These are phyloP conservation scores for Viola pubescens DNA, from an alignment of 441 rosid species.

Conservation along the genomic window DNA sequence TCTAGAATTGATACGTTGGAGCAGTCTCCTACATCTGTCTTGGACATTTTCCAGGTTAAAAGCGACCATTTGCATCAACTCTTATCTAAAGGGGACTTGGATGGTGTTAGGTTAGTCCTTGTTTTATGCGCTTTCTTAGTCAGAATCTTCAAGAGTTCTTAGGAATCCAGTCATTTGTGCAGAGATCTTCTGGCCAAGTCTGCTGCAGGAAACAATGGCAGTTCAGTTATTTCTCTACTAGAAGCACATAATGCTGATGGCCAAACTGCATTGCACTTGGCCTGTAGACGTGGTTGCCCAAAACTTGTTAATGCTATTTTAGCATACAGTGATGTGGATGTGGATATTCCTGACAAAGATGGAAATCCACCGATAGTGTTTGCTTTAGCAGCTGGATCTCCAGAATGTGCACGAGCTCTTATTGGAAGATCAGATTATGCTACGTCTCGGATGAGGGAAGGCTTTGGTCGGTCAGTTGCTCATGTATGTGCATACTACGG, in stretches of 20 bases:
- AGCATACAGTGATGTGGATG: constrained; percentile 62
- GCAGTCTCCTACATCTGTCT: constrained; percentile 36
- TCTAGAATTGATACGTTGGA: constrained; percentile 53
- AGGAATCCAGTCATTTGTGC: constrained; percentile 16
- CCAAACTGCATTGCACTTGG: constrained; percentile 94
- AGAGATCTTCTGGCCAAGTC: constrained; percentile 79
- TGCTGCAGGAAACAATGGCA: constrained; percentile 44
- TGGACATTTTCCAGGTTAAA: constrained; percentile 47
- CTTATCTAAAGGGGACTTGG: constrained; percentile 68
- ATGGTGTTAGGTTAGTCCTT: constrained; percentile 74
- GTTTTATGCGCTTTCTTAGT: neutral
- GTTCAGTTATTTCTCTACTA: constrained; percentile 46
- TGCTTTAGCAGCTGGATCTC: constrained; percentile 98
- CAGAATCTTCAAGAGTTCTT: constrained; percentile 3
- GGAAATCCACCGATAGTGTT: constrained; percentile 99
- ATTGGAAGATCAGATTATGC: constrained; percentile 77
- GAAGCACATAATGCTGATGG: constrained; percentile 93
- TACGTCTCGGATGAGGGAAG: constrained; percentile 83
- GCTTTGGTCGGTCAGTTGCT: constrained; percentile 93
- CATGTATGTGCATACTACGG: constrained; percentile 99
- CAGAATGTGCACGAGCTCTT: constrained; percentile 89
- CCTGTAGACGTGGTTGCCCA: constrained; percentile 94
- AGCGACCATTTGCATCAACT: constrained; percentile 64
- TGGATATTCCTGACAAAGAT: constrained; percentile 87
- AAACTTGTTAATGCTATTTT: constrained; percentile 80